Base-by-base conservation (phyloP, 768 basidiomycete genomes). In the Tricholoma matsutake region DNA sequence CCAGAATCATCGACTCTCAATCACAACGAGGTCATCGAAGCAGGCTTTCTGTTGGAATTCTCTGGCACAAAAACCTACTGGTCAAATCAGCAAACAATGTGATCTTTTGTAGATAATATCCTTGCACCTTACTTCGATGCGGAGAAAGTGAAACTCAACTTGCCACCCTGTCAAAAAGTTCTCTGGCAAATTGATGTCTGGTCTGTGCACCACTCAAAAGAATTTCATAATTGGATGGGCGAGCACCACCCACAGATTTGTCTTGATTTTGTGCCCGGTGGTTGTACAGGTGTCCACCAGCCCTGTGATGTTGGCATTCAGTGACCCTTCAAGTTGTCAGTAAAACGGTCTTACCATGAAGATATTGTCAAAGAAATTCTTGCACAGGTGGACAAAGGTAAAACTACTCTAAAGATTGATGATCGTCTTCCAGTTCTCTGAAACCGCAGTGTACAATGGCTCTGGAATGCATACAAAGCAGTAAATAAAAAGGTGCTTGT, bases 271-370 rank as follows among this genome's bases (percentile, higher is more conserved):
- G 20, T 25, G 2, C 45, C 45, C 10, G 22, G 41, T 7, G n/a
- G 45, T 47, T 47, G 45, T 13, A 25, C 79, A 79, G 64, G 66
- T 9, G 57, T 74, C 9, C 60, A 53, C 6, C 75, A 75, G 61
- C 71, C 73, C 9, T 73, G 69, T 37, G 73, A 79, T 64, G 72
- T 77, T 22, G 75, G 77, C 2, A 72, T 78, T 35, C 79, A 80
- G 63, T 65, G 71, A 1, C 67, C 67, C 1, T 2, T 47, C 45
- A 81, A 81, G 60, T 68, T 65, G 4, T 69, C 72, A 4, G 66
- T 76, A 16, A 68, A 69, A 22, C 57, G 63, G 3, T 71, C 72
- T 0, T 69, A 69, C 52, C 76, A 79, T 62, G 63, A 70, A 32
- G 72, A 76, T 54, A 49, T 79, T 31, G 72, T 80, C 1, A 43